These are phyloP conservation scores for Ophiostoma sp. DNA, from an alignment of 2,329 filamentous ascomycete genomes.

Conservation along the genomic window DNA sequence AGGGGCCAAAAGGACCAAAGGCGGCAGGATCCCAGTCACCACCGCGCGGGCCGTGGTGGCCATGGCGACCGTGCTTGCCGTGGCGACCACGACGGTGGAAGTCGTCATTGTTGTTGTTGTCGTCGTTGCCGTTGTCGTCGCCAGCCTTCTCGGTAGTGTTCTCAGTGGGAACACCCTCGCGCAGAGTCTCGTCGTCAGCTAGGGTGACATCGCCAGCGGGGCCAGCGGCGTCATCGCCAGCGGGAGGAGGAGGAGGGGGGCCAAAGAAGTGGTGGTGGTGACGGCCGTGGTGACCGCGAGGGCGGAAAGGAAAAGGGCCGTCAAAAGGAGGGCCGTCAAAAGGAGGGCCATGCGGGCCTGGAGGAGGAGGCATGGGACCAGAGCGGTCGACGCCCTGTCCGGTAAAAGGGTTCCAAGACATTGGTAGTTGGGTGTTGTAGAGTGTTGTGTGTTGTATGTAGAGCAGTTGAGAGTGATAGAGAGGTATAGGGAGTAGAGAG, in stretches of 20 bases:
- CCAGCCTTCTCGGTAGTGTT: slow-evolving; percentile 13
- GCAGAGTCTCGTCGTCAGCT: not conserved
- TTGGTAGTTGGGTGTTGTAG: not conserved
- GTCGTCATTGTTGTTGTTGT: slow-evolving; percentile 4
- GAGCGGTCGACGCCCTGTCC: slow-evolving; percentile 10
- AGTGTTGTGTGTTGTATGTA: not conserved
- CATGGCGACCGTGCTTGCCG: not conserved
- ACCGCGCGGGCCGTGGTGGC: slow-evolving; percentile 1
- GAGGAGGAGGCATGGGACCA: slow-evolving; percentile 4
- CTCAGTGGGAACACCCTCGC: not conserved
- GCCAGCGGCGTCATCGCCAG: not conserved
- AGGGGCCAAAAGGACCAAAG: slow-evolving; percentile 15
- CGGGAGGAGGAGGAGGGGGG: slow-evolving; percentile 20
- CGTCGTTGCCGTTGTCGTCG: not conserved
- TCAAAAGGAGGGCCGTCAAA: slow-evolving; percentile 35
- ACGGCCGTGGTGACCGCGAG: slow-evolving; percentile 25
- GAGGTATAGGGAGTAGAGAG: no score
- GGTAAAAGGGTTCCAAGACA: slow-evolving; percentile 12
- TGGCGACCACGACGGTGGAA: slow-evolving; percentile 6
- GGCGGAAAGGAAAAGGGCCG: slow-evolving; percentile 29
- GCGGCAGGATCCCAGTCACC: slow-evolving; percentile 11
- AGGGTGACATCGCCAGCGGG: not conserved
- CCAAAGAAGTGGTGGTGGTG: slow-evolving; percentile 22
- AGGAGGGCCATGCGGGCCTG: not conserved
- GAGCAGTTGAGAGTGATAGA: not conserved